Conservation (phyloP, 148 eudicot genomes). For the Drosera capensis region DNA sequence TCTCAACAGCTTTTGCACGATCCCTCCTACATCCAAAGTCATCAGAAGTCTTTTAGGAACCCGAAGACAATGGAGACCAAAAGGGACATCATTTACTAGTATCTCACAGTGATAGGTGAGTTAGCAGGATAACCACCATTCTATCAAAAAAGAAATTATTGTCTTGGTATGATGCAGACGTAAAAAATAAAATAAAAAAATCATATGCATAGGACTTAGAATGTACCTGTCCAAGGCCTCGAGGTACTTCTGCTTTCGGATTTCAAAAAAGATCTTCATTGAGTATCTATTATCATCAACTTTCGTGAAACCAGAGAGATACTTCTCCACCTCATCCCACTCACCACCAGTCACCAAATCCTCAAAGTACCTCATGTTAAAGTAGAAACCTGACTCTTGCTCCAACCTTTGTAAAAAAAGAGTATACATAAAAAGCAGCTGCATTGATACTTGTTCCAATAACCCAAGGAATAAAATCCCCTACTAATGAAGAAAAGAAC, state of each 20-base stretch:
- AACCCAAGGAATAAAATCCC: too few species aligned
- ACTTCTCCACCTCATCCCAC: conserved; percentile 94
- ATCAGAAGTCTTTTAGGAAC: neutral
- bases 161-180: too few species aligned
- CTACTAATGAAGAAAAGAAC: neutral
- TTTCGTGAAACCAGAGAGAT: conserved; percentile 85
- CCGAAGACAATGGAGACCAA: conserved; percentile 4
- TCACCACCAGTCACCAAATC: conserved; percentile 78
- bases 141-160: too few species aligned
- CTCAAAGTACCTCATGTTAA: conserved; percentile 83
- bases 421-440: conserved; percentile 3
- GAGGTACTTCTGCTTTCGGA: conserved; percentile 90
- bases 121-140: too few species aligned
- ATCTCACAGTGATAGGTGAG: too few species aligned
- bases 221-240: conserved; percentile 91
- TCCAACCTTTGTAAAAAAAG: conserved; percentile 45
- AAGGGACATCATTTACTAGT: too few species aligned
- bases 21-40: conserved; percentile 25
- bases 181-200: too few species aligned
- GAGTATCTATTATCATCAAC: conserved; percentile 93
- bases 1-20: conserved; percentile 67
- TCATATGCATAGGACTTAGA: neutral
- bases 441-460: too few species aligned
- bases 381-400: conserved; percentile 91
- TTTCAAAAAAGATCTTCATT: conserved; percentile 95